Evolutionary conservation across 2,329 filamentous ascomycete genomes (phyloP).

Genomic region (Blumeria hordei): DNA sequence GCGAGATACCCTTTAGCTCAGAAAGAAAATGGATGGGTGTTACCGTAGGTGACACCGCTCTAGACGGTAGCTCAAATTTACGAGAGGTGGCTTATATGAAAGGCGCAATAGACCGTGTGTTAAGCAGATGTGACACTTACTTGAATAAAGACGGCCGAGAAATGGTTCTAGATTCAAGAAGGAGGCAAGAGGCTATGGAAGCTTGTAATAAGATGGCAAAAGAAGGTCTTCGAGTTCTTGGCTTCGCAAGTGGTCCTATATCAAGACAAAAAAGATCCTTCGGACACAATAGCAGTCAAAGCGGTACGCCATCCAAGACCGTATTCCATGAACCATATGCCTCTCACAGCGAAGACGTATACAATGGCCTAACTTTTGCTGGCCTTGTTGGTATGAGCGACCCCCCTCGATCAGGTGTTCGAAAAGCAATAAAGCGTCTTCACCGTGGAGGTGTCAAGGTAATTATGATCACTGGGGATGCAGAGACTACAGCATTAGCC

Average conservation of each 20-base stretch:
- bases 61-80: slow-evolving; percentile 13
- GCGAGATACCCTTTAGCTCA: slow-evolving; percentile 87
- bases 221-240: slow-evolving; percentile 72
- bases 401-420: slow-evolving; percentile 73
- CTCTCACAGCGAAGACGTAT: slow-evolving; percentile 43
- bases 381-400: slow-evolving; percentile 95
- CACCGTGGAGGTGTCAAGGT: slow-evolving; percentile 91
- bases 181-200: slow-evolving; percentile 47
- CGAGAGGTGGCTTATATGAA: slow-evolving; percentile 85
- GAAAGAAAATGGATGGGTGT: slow-evolving; percentile 99
- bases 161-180: slow-evolving; percentile 54
- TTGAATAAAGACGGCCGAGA: slow-evolving; percentile 68
- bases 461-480: slow-evolving; percentile 97
- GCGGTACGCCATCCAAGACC: slow-evolving; percentile 23
- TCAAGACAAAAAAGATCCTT: slow-evolving; percentile 22
- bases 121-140: slow-evolving; percentile 77
- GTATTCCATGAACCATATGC: slow-evolving; percentile 8
- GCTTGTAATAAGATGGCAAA: slow-evolving; percentile 73
- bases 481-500: slow-evolving; percentile 78
- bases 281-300: slow-evolving; percentile 17
- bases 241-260: slow-evolving; percentile 69
- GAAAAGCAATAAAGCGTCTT: slow-evolving; percentile 64
- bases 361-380: slow-evolving; percentile 66
- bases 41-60: slow-evolving; percentile 33
- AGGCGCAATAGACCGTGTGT: slow-evolving; percentile 68